Evolutionary conservation across 208 protist species (phyloP), one percentile per base, ranked within the genome.

Genomic region (Crithidia fasciculata): DNA sequence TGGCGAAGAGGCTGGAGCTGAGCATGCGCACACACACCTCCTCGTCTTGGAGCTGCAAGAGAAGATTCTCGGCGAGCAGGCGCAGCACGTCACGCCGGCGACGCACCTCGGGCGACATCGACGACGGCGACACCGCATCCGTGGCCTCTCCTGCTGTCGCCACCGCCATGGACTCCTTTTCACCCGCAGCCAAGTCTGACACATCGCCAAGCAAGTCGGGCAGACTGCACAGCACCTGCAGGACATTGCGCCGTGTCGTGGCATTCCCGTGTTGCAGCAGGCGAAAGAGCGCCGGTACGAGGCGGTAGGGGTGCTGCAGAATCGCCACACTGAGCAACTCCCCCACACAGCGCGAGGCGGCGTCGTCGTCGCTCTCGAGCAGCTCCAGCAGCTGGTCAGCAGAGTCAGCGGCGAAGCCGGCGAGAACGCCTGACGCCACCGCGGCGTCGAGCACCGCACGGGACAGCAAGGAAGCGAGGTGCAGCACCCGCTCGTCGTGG

Each of bases 361-460:
- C 84, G 59, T 96, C 92, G 53, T 89, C 81, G 16, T 76, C 79
- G 62, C 86, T 74, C 16, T 80, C 65, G 18, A 96, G 78, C 66
- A 96, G 69, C 61, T 89, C 83, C n/a, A 96, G 72, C 41, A 96
- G 80, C 71, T 94, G 89, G 60, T 96, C 84, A 0, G 89, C 82
- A 43, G 87, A 88, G 47, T 86, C 78, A 7, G 81, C 61, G 8
- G 85, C 73, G 28, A 90, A 73, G n/a, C 64, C 60, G 40, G 81
- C 56, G 12, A 82, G 43, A 4, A 59, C 58, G 67, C 73, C 68
- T 60, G 28, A 37, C 3, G 19, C 28, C 54, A 67, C 67, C 9
- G 75, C 72, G 15, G 83, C 75, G 58, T 80, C 82, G 40, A 94
- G 62, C n/a, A 96, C 86, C 12, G 83, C 80, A 39, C 80, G 76